Evolutionary conservation across 2,329 filamentous ascomycete genomes (phyloP).

Genomic region (Fusarium tuaranense): DNA sequence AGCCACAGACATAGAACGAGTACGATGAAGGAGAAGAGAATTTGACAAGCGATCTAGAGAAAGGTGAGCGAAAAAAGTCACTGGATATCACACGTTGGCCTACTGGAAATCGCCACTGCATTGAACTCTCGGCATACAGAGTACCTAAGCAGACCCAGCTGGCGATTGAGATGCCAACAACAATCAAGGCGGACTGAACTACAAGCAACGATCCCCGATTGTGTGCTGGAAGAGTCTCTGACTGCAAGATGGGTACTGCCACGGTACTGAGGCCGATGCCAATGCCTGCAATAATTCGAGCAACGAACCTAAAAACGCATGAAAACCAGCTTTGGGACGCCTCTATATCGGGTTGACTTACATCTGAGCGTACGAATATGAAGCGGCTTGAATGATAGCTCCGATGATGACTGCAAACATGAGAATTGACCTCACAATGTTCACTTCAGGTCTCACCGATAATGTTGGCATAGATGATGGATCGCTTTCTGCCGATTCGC

Average conservation of each 20-base stretch:
- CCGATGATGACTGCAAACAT: background rate
- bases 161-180: conserved; percentile 4
- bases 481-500: conserved; percentile 6
- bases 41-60: background rate
- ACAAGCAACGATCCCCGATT: conserved; percentile 8
- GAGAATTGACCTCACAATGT: background rate
- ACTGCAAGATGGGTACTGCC: conserved; percentile 15
- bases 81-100: no score
- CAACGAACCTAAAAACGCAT: background rate
- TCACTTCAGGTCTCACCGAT: background rate
- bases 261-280: conserved; percentile 18
- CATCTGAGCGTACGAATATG: background rate
- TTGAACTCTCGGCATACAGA: conserved; percentile 12
- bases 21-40: background rate
- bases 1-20: conserved; percentile 4
- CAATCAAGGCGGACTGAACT: conserved; percentile 2
- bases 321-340: no score
- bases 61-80: no score
- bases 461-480: conserved; percentile 16
- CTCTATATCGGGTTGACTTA: background rate
- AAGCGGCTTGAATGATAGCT: background rate
- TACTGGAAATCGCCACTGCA: conserved; percentile 19
- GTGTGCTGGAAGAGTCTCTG: conserved; percentile 16
- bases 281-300: conserved; percentile 12
- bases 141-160: conserved; percentile 14